Conservation (phyloP, 306 rosid species). For the barrel medic (Medicago truncatula) region DNA sequence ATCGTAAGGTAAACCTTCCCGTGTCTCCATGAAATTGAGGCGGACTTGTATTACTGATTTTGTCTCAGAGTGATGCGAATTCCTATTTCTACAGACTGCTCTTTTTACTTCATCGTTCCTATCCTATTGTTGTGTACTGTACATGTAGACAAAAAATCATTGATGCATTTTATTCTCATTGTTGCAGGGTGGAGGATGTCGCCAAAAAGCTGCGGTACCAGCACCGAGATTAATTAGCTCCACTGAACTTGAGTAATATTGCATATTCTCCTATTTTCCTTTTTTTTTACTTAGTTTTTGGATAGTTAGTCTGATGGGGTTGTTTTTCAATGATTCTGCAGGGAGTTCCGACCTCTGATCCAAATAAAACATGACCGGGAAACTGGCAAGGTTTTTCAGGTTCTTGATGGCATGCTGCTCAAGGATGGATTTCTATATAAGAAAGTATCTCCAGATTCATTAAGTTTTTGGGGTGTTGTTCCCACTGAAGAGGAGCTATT, state of each 20-base stretch:
- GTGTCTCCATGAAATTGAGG: not conserved
- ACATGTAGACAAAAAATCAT: slow-evolving; percentile 1
- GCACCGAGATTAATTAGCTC: slow-evolving; percentile 92
- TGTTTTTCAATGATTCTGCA: slow-evolving; percentile 44
- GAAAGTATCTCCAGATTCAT: slow-evolving; percentile 79
- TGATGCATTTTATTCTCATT: slow-evolving; percentile 30
- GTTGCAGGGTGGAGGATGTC: slow-evolving; percentile 84
- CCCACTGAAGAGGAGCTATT: slow-evolving; percentile 83
- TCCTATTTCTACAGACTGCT: not conserved
- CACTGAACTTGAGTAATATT: slow-evolving; percentile 89
- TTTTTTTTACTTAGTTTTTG: not conserved
- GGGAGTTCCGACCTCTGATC: slow-evolving; percentile 95
- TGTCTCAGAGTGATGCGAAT: slow-evolving; percentile 1
- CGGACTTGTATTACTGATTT: slow-evolving; percentile 6
- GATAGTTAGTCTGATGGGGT: slow-evolving; percentile 32
- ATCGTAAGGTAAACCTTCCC: slow-evolving; percentile 5
- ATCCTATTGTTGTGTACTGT: not conserved
- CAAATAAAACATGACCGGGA: slow-evolving; percentile 76
- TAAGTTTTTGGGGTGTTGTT: slow-evolving; percentile 79
- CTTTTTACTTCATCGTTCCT: slow-evolving; percentile 20
- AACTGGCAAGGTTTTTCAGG: slow-evolving; percentile 63
- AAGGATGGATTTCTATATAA: slow-evolving; percentile 89
- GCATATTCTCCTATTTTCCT: slow-evolving; percentile 4
- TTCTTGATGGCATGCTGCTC: slow-evolving; percentile 82
- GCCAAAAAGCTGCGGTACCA: slow-evolving; percentile 63